Base-by-base conservation (phyloP, 768 basidiomycete genomes). In the Phaeolepiota aurea region DNA sequence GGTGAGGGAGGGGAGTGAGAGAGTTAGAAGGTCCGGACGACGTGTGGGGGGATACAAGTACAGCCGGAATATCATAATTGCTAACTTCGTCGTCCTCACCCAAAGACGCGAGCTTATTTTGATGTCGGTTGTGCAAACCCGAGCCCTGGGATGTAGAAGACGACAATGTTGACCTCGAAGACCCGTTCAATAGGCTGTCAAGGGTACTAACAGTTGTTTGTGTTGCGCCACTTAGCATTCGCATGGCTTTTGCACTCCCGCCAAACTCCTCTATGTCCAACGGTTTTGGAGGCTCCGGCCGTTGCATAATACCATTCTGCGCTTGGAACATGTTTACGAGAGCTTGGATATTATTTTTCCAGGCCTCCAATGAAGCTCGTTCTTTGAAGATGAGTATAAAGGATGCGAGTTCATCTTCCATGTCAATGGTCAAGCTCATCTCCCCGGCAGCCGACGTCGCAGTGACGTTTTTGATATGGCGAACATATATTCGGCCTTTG, bases 331-430 rank as follows among this genome's bases (percentile, higher is more conserved):
- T 64, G 41, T 70, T 69, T 31, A 98, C 81, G 3, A 97, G 77
- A 1, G 71, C 64, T 54, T 87, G 82, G 47, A 99, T 86, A 43
- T 84, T 85, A 38, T 69, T 73, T 56, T 74, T 82, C 96, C 96
- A 98, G 0, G 84, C 72, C 54, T 97, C 90, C 43, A 96, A 72
- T 2, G 84, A 84, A n/a, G 79, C 68, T 20, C 87, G 79, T 41
- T 98, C 89, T 54, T 83, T 86, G 74, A 96, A 99, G 52, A 91
- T 84, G 35, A 99, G 74, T 60, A 97, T 94, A 64, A 99, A 98
- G 38, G 86, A 87, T 46, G 96, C 93, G 41, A 96, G 68, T 54
- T 94, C 90, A 56, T 98, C 94, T 64, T 92, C 89, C 92, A 99
- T 97, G 52, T 90, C 85, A 54, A 99, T 94, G 3, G 94, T 96